Evolutionary conservation across 192 early-diverging fungal genomes (phyloP).

Genomic region (Cladochytrium replicatum): DNA sequence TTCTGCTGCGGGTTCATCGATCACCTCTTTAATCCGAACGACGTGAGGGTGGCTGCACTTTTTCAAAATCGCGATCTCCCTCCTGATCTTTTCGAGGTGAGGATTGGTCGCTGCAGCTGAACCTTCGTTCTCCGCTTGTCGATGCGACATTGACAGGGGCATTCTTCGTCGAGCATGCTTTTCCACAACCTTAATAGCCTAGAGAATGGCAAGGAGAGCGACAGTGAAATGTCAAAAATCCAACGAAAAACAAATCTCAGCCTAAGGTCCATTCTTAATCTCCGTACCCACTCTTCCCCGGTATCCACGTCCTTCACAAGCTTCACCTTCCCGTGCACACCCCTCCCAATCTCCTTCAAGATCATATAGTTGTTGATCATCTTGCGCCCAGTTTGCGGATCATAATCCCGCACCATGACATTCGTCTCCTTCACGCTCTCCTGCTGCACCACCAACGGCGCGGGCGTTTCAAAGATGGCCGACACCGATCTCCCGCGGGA

Average conservation of each 20-base stretch:
- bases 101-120: too few relatives aligned
- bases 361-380: conserved; percentile 95
- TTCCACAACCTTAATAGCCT: conserved; percentile 64
- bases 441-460: too few relatives aligned
- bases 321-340: conserved; percentile 95
- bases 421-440: conserved; percentile 85
- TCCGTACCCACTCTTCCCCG: conserved; percentile 64
- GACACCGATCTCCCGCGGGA: too few relatives aligned
- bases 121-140: too few relatives aligned
- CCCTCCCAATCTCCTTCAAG: conserved; percentile 78
- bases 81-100: conserved; percentile 73
- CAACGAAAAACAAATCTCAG: too few relatives aligned
- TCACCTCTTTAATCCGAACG: conserved; percentile 81
- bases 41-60: conserved; percentile 90
- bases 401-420: conserved; percentile 71
- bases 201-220: conserved; percentile 7
- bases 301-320: conserved; percentile 73
- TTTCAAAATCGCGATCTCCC: conserved; percentile 94
- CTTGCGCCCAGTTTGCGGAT: conserved; percentile 82
- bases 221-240: neutral
- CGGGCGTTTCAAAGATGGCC: too few relatives aligned
- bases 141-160: conserved; percentile 39
- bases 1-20: conserved; percentile 81
- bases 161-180: conserved; percentile 44
- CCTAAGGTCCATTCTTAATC: too few relatives aligned